Evolutionary conservation across 2,329 filamentous ascomycete species (phyloP), one percentile per base, ranked within the genome.

Genomic region (Diaporthe sp.): DNA sequence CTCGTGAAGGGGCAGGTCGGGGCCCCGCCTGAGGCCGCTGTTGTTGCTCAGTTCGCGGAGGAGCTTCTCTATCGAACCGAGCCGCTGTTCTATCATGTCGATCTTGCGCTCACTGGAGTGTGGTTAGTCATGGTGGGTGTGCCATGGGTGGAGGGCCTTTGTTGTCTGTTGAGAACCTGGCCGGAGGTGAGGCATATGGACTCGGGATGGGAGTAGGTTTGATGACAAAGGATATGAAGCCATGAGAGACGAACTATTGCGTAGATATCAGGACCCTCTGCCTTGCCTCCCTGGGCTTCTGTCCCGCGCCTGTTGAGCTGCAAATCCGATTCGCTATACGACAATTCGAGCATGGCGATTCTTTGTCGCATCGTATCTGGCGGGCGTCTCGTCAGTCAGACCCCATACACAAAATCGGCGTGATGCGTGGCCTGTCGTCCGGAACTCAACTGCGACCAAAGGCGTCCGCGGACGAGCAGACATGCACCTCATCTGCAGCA

Each of bases 331-430:
- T 87, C 37, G 88, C 87, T 32, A 85, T 88, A 44, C 86, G 85
- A 78, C 89, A 91, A 78, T 90, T 91, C 70, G 88, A 88, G 79
- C 89, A 91, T 35, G 89, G 89, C 75, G 85, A 86, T 53, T 89
- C 87, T 80, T 89, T 90, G 79, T 91, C 88, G 78, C 89, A 91
- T 61, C 88, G 88, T 73, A 91, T 89, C 89, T 91, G 44, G n/a
- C 15, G 76, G 53, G 37, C 58, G n/a, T 35, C 55, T 10, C 12
- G 35, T 47, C 35, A 56, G 47, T 7, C 42, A n/a, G n/a, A n/a
- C n/a, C n/a, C n/a, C n/a, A n/a, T n/a, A n/a, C n/a, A n/a, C n/a
- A 22, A 25, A 4, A 25, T 10, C 8, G 0, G 10, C 22, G 22
- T n/a, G 44, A 50, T 47, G n/a, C n/a, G n/a, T 72, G 53, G 17